Base-by-base conservation (phyloP, 2,329 filamentous ascomycete species). In the Albophoma yamanashiensis region DNA sequence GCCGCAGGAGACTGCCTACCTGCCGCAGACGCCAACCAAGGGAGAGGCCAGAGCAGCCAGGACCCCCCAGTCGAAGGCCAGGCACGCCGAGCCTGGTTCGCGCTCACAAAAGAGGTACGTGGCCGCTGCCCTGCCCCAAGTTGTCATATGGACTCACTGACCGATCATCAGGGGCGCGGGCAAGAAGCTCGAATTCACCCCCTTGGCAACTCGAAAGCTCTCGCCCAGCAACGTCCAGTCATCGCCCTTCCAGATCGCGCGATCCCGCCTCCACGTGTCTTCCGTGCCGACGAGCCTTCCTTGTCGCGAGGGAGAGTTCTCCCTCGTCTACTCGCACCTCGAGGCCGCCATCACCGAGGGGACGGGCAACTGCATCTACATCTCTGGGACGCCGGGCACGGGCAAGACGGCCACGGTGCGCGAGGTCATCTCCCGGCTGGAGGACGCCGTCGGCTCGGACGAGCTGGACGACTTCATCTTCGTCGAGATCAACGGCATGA, bases 401-500 rank as follows among this genome's bases (percentile, higher is more conserved):
- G 94, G 94, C 38, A 99, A 99, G 74, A 99, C 94, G 1, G 94
- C 94, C 15, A 99, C 95, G 0, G 94, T 99, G 12, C 89, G 94
- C 56, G 94, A 99, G 74, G 94, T 97, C 1, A 89, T 99, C 20
- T 86, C 89, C 6, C 89, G 92, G 62, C 82, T 99, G 11, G 93
- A 97, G 66, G 85, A 88, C n/a, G 87, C 91, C 0, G 94, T 97
- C 1, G 82, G 85, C 56, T 86, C 88, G 9, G 94, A 99, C 69
- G 93, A 97, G 73, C 82, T 99, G 50, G 94, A 99, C 68, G 93
- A 97, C 71, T 99, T 99, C 73, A 96, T 97, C 61, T 99, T 99
- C 67, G 92, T 99, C 63, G 94, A 99, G 74, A 97, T 99, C 76
- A 99, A 99, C 74, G 95, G 94, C 66, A 97, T 99, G 94, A 99